Percentiles rank a stretch among this genome's conserved stretches.
These are phyloP conservation scores for Sordaria brevicollis DNA, from an alignment of 495 filamentous ascomycete species.

Conservation along the genomic window DNA sequence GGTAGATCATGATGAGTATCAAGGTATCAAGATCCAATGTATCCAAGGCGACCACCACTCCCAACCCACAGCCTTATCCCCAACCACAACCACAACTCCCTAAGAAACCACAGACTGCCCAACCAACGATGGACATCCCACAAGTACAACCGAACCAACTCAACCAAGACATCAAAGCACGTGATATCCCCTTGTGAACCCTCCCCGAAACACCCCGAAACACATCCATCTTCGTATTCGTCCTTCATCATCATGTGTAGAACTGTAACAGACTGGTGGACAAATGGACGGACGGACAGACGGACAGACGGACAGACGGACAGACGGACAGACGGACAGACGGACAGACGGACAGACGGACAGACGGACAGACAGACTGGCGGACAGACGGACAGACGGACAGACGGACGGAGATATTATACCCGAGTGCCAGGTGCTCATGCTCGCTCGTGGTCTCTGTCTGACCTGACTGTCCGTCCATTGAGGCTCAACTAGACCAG, in stretches of 20 bases:
- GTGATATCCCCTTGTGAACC: slow-evolving; percentile 51
- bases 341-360: too few species aligned
- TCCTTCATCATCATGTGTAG: neutral
- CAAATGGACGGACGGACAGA: too few species aligned
- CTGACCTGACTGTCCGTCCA: slow-evolving; percentile 5
- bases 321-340: too few species aligned
- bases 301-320: too few species aligned
- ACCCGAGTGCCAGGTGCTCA: slow-evolving; percentile 6
- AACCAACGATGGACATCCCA: slow-evolving; percentile 22
- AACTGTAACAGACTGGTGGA: neutral
- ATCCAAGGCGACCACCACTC: neutral
- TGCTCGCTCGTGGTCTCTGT: too few species aligned
- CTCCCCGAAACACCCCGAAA: too few species aligned
- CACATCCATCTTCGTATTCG: slow-evolving; percentile 46
- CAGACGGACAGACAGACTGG: too few species aligned
- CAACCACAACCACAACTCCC: neutral
- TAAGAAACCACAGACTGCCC: too few species aligned
- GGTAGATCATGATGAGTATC: too few species aligned
- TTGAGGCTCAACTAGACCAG: neutral
- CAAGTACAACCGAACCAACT: slow-evolving; percentile 38
- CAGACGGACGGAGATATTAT: neutral
- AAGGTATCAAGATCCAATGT: neutral
- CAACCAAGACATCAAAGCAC: slow-evolving; percentile 43
- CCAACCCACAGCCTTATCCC: neutral
- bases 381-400: too few species aligned